Evolutionary conservation across 1,284 basidiomycete genomes (phyloP), one percentile per base, ranked within the genome.

Genomic region (Chalciporus sp.): DNA sequence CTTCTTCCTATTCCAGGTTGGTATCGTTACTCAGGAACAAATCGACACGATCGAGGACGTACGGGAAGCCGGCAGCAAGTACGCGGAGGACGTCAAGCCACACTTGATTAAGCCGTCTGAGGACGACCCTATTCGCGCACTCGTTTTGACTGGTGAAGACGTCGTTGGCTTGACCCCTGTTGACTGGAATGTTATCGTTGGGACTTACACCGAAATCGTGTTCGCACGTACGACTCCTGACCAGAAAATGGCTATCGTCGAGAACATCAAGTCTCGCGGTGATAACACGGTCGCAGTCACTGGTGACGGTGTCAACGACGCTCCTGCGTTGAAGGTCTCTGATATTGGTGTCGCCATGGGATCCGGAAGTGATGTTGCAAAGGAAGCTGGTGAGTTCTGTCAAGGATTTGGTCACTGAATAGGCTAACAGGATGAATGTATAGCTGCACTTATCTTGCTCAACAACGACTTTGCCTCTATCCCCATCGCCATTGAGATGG

Each of bases 311-410:
- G 81, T 83, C 33, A 85, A 85, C 60, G 84, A 85, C 61, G 78
- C 80, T 0, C 81, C 83, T 48, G 55, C 72, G 61, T 53, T 94
- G 56, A 91, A 90, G 68, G 90, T 88, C 72, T 87, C 91, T 7
- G 91, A 93, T 60, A 92, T 94, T 53, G 91, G 91, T 60, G 88
- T 94, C 39, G 85, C 88, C 14, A 93, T 94, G 91, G 91, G 91
- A 41, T 84, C 83, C 46, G 91, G 90, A 45, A 93, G 91, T 0
- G 91, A 94, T 64, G 91, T 94, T 7, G 90, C 91, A 37, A 92
- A 92, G 54, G 77, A 81, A 61, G 74, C 74, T 11, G 74, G 73
- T 72, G 37, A 51, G 67, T 53, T 7, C 52, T 17, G 11, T 42
- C 1, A 2, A 50, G 49, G 10, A 40, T 33, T 6, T 11, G 11